Percentiles rank a stretch among this genome's conserved stretches.
phyloP scores from a whole-genome alignment of 2,329 filamentous ascomycete species.

The Orbilia ellipsospora region DNA sequence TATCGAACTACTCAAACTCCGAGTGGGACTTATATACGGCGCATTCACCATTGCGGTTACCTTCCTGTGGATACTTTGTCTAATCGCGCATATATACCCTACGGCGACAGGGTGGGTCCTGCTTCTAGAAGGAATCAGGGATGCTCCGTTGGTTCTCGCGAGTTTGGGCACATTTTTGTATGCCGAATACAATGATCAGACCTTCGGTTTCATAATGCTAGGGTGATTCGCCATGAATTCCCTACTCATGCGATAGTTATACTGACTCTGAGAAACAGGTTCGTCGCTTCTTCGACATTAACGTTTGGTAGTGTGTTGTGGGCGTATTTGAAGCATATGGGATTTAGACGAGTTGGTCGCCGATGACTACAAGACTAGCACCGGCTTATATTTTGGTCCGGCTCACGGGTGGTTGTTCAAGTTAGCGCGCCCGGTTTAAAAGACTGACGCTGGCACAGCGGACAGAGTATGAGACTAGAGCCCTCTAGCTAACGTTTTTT shows the following conservation, averaged over 20 bases:
- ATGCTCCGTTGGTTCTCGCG: neutral
- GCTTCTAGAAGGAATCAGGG: constrained; percentile 2
- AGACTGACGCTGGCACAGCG: no score
- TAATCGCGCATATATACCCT: constrained; percentile 2
- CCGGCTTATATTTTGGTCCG: no score
- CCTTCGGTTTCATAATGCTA: neutral
- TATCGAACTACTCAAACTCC: no score
- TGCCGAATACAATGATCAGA: no score
- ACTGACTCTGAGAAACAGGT: neutral
- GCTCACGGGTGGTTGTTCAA: no score
- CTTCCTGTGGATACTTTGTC: neutral
- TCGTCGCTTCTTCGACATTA: neutral
- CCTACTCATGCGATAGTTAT: neutral
- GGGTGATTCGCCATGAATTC: neutral
- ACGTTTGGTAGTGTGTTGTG: neutral
- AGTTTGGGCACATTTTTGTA: no score
- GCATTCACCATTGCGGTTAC: neutral
- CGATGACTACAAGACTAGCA: no score
- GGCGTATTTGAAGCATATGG: neutral
- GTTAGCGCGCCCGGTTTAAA: no score
- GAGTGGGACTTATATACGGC: neutral
- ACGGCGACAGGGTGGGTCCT: neutral
- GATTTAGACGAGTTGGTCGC: no score
- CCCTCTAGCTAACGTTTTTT: no score
- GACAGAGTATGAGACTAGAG: no score